A percentile compares a stretch with the other conserved stretches of the same genome.
phyloP scores from a whole-genome alignment of 2,329 filamentous ascomycete genomes.

The Cercospora zeae-maydis region DNA sequence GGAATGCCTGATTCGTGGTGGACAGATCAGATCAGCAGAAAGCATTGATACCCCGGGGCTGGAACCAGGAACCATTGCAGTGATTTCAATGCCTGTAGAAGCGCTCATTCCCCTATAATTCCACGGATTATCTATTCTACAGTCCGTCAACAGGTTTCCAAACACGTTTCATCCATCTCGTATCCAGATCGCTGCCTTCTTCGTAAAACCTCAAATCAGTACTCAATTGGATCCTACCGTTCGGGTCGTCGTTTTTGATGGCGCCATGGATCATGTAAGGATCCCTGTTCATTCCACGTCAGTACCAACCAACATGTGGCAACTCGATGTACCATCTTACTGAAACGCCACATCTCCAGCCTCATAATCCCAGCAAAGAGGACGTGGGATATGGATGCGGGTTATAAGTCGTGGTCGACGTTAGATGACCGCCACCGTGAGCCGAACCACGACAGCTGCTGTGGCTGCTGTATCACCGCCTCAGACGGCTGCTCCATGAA shows the following conservation, averaged over 20 bases:
- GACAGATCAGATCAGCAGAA: not conserved
- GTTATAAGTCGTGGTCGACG: too few species aligned
- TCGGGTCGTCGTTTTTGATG: conserved; percentile 41
- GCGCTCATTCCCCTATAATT: not conserved
- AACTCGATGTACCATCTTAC: not conserved
- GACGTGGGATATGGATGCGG: too few species aligned
- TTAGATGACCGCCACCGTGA: too few species aligned
- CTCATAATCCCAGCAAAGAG: too few species aligned
- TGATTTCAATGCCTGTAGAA: not conserved
- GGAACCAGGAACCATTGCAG: not conserved
- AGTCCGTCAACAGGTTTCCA: conserved; percentile 39
- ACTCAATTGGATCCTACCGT: conserved; percentile 40
- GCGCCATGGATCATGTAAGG: conserved; percentile 44
- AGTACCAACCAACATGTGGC: not conserved
- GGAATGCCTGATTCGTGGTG: not conserved
- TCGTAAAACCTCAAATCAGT: conserved; percentile 46
- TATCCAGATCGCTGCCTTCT: conserved; percentile 34
- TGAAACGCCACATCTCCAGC: conserved; percentile 52
- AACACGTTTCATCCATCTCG: conserved; percentile 38
- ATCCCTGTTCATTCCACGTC: conserved; percentile 23
- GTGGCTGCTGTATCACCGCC: too few species aligned
- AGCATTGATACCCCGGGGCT: not conserved
- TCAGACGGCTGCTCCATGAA: too few species aligned
- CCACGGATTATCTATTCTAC: conserved; percentile 10
- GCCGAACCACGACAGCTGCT: too few species aligned